These are phyloP conservation scores for Micromonas pusilla DNA, from an alignment of 139 green algal species.

Conservation along the genomic window DNA sequence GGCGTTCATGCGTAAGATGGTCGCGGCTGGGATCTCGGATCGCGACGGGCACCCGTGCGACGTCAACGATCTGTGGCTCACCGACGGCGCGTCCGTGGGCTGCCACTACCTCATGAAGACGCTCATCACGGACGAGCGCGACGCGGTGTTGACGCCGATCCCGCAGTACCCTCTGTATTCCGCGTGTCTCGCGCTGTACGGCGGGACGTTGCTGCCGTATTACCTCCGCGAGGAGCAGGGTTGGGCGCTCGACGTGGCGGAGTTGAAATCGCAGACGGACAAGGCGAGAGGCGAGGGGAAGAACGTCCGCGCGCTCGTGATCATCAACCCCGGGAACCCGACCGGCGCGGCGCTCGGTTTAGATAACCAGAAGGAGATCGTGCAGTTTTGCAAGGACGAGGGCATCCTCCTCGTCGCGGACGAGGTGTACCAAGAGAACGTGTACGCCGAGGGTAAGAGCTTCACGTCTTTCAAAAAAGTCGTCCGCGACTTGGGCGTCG, in stretches of 20 bases:
- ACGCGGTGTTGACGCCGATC: conserved; percentile 65
- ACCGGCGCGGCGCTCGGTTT: conserved; percentile 68
- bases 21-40: conserved; percentile 67
- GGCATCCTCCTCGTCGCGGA: conserved; percentile 81
- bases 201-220: conserved; percentile 80
- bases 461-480: conserved; percentile 89
- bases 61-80: conserved; percentile 74
- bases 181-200: conserved; percentile 74
- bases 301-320: conserved; percentile 67
- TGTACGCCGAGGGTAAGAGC: conserved; percentile 76
- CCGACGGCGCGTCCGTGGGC: conserved; percentile 67
- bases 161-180: conserved; percentile 88
- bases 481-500: conserved; percentile 57
- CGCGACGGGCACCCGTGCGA: conserved; percentile 58
- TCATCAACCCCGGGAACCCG: conserved; percentile 96
- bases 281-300: conserved; percentile 46
- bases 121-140: conserved; percentile 34
- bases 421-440: conserved; percentile 92
- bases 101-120: conserved; percentile 44
- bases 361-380: conserved; percentile 60
- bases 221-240: conserved; percentile 70
- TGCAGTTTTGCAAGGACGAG: conserved; percentile 73
- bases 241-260: conserved; percentile 62
- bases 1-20: conserved; percentile 54
- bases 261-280: conserved; percentile 50